These are phyloP conservation scores for Pleurotus ostreatus DNA, from an alignment of 768 basidiomycete species.

Conservation along the genomic window DNA sequence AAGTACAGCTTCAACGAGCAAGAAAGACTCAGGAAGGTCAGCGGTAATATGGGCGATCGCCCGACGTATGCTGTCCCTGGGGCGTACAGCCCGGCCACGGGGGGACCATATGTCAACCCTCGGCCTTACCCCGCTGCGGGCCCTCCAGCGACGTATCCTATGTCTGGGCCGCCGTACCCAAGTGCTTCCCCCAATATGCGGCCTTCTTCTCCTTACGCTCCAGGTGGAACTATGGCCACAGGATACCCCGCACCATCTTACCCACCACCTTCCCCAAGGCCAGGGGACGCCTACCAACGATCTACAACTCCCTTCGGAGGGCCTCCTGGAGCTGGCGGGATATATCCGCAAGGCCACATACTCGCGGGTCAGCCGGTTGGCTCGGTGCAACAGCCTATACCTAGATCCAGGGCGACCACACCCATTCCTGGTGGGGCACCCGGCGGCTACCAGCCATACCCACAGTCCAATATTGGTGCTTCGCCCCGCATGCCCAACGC, in stretches of 20 bases:
- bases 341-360: conserved; percentile 57
- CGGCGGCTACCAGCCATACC: conserved; percentile 15
- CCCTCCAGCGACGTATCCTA: conserved; percentile 14
- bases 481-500: conserved; percentile 29
- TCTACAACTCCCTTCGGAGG: conserved; percentile 40
- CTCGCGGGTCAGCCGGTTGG: conserved; percentile 50
- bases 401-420: conserved; percentile 42
- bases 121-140: conserved; percentile 21
- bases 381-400: conserved; percentile 23
- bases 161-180: conserved; percentile 12
- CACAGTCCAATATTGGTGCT: conserved; percentile 15
- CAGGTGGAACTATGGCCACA: conserved; percentile 15
- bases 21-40: conserved; percentile 33
- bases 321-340: conserved; percentile 18
- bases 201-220: conserved; percentile 34
- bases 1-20: conserved; percentile 42
- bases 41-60: conserved; percentile 32
- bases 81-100: conserved; percentile 22
- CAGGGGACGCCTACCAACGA: conserved; percentile 31
- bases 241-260: conserved; percentile 30
- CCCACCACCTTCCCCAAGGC: conserved; percentile 33
- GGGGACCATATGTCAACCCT: conserved; percentile 16
- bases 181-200: conserved; percentile 46
- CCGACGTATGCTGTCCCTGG: conserved; percentile 20
- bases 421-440: conserved; percentile 42